These are phyloP conservation scores for Alliaria petiolata DNA, from an alignment of 345 rosid species.

Conservation along the genomic window DNA sequence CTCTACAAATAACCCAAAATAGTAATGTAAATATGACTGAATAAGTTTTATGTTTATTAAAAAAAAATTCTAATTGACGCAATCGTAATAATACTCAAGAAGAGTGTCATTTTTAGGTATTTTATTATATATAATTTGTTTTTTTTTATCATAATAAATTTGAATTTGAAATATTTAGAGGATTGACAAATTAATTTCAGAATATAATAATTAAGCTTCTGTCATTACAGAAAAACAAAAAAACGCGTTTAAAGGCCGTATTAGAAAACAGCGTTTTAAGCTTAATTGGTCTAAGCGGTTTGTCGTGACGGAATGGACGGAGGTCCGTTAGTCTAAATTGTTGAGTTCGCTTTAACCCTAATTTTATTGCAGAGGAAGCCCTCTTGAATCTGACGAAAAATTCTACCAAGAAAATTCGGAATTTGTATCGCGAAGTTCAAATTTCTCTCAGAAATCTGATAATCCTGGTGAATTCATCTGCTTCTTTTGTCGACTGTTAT, in stretches of 20 bases:
- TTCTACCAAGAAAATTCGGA: neutral
- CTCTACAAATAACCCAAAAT: no score
- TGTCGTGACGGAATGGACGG: constrained; percentile 8
- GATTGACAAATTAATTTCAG: no score
- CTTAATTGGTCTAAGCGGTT: constrained; percentile 7
- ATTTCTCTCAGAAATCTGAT: neutral
- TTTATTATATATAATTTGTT: no score
- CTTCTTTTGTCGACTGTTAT: neutral
- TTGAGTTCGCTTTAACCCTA: constrained; percentile 22
- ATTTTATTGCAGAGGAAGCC: neutral
- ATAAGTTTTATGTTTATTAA: no score
- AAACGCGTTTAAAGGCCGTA: neutral
- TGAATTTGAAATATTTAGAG: no score
- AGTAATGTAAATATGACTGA: no score
- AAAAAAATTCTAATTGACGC: no score
- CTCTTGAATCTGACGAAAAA: neutral
- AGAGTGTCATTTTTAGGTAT: no score
- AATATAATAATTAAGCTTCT: no score
- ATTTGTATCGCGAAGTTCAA: neutral
- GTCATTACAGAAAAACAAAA: no score
- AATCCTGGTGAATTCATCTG: constrained; percentile 11
- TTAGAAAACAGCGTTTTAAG: neutral
- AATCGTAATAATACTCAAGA: no score
- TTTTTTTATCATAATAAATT: no score
- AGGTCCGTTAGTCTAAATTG: constrained; percentile 18